Percentiles rank a stretch among this genome's conserved stretches.
phyloP scores from a whole-genome alignment of 2,329 filamentous ascomycete species.

The Juglanconis sp. region DNA sequence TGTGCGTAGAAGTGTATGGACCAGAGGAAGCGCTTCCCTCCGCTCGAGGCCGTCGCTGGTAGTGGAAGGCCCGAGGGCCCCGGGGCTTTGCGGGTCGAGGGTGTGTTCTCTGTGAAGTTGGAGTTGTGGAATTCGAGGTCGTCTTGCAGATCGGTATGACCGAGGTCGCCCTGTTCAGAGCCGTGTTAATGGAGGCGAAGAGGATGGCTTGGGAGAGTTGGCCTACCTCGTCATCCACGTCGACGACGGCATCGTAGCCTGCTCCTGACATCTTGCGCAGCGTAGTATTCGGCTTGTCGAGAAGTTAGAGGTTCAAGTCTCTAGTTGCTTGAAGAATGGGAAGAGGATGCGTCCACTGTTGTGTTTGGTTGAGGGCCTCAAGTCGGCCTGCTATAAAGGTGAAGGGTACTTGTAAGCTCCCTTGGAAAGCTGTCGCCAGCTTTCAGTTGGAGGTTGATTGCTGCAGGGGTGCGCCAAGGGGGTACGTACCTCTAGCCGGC shows the following conservation, averaged over 20 bases:
- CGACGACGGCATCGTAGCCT: slow-evolving; percentile 96
- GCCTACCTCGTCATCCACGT: slow-evolving; percentile 88
- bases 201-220: not conserved
- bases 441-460: slow-evolving; percentile 11
- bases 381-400: slow-evolving; percentile 3
- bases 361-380: slow-evolving; percentile 24
- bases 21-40: slow-evolving; percentile 87
- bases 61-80: slow-evolving; percentile 49
- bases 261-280: slow-evolving; percentile 64
- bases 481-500: slow-evolving; percentile 2
- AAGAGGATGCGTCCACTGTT: not conserved
- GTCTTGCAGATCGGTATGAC: slow-evolving; percentile 96
- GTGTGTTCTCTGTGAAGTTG: slow-evolving; percentile 65
- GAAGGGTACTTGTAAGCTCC: not conserved
- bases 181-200: slow-evolving; percentile 11
- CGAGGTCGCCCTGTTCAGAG: slow-evolving; percentile 77
- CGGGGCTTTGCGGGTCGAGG: slow-evolving; percentile 47
- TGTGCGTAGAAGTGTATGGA: slow-evolving; percentile 89
- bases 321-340: not conserved
- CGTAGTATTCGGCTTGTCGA: not conserved
- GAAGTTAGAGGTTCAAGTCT: not conserved
- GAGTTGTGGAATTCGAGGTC: slow-evolving; percentile 99
- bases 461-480: slow-evolving; percentile 9
- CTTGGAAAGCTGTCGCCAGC: slow-evolving; percentile 7
- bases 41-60: slow-evolving; percentile 50